Conservation (phyloP, 2,329 filamentous ascomycete species). For the Pseudogymnoascus sp. region DNA sequence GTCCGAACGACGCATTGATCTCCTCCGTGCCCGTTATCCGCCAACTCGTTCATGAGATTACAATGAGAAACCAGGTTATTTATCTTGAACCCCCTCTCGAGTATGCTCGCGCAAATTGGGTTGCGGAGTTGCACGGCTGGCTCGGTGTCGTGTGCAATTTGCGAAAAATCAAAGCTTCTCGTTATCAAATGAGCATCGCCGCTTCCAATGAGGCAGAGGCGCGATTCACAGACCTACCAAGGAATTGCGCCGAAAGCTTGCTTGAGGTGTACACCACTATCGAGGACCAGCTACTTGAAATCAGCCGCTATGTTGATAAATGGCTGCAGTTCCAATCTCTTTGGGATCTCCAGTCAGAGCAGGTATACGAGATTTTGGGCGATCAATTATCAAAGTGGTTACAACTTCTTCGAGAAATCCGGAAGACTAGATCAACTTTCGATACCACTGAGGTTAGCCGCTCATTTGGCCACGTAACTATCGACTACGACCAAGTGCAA, state of each 20-base stretch:
- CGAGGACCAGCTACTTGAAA: constrained; percentile 72
- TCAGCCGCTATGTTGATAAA: constrained; percentile 85
- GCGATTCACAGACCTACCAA: constrained; percentile 77
- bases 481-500: constrained; percentile 98
- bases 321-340: constrained; percentile 98
- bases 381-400: constrained; percentile 91
- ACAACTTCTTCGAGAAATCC: constrained; percentile 91
- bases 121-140: constrained; percentile 87
- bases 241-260: constrained; percentile 72
- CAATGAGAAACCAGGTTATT: constrained; percentile 96
- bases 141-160: constrained; percentile 86
- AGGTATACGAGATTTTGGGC: constrained; percentile 86
- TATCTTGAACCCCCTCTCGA: constrained; percentile 91
- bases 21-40: constrained; percentile 54
- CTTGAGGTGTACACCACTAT: constrained; percentile 74
- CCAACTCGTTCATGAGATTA: constrained; percentile 79
- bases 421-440: constrained; percentile 91
- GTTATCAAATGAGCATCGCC: constrained; percentile 84
- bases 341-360: constrained; percentile 94
- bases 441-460: constrained; percentile 92
- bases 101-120: constrained; percentile 87
- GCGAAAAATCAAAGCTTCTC: constrained; percentile 86
- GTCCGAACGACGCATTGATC: constrained; percentile 31
- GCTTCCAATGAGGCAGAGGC: constrained; percentile 56
- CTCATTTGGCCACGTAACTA: constrained; percentile 85